Evolutionary conservation across 495 filamentous ascomycete species (phyloP), one percentile per base, ranked within the genome.

Genomic region (Echria macrotheca): DNA sequence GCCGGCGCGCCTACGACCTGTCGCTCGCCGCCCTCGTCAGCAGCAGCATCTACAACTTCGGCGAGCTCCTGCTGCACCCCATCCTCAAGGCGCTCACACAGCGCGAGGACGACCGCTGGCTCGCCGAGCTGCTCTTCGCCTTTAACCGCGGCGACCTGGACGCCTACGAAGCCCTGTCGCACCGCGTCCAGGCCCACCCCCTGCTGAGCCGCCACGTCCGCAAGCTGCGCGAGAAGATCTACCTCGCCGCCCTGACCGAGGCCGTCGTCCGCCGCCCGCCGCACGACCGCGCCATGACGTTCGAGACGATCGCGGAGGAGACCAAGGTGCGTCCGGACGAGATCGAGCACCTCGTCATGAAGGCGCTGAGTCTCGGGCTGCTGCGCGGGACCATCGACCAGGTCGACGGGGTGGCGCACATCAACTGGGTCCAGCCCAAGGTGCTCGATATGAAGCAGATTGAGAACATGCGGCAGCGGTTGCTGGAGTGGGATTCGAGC

Each of bases 391-490:
- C 84, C 33, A 99, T 99, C 54, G 93, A 99, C 69, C 90, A 99
- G 73, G 93, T 97, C 22, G 90, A 85, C 41, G 82, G 89, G 72
- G 79, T 97, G 43, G 93, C 93, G 21, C 78, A 91, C 63, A 96
- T 99, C 71, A 88, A 88, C 63, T 99, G 93, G 93, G 93, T 99
- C 32, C 93, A 99, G 76, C 94, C 93, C 10, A 96, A 96, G 76
- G 87, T 96, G 40, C 68, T 98, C 57, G 93, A 97, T 70, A 87
- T 90, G 80, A 82, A 79, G 64, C 94, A 97, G 77, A 94, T 99
- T 56, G 89, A 89, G 61, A 89, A 83, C 54, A 97, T 99, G 93
- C 82, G 87, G 57, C 74, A 77, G 59, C 70, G 91, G 44, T 69
- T 99, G 62, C 81, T 84, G 68, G 90, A 97, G 51, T 99, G 93